phyloP scores from a whole-genome alignment of 805 yeast genomes.

The Wickerhamia fluorescens region DNA sequence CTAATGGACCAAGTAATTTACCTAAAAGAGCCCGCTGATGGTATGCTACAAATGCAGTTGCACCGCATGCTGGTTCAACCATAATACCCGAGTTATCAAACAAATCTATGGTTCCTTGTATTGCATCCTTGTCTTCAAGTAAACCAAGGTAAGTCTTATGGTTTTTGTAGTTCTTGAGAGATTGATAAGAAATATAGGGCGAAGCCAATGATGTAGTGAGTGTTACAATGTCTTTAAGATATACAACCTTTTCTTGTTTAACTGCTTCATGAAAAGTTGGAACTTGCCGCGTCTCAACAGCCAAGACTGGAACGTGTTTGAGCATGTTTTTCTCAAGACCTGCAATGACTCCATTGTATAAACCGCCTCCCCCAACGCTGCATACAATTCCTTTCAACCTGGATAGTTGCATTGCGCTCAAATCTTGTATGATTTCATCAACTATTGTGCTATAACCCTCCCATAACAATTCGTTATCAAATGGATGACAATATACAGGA shows the following conservation, averaged over 20 bases:
- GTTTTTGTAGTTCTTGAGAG: constrained; percentile 11
- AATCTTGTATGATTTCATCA: constrained; percentile 16
- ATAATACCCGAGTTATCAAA: constrained; percentile 15
- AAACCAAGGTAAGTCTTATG: constrained; percentile 11
- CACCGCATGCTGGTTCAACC: constrained; percentile 32
- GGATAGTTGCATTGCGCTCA: constrained; percentile 8
- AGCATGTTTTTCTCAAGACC: constrained; percentile 14
- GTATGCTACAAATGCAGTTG: constrained; percentile 13
- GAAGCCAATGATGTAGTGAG: constrained; percentile 22
- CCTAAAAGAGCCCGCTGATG: constrained; percentile 9
- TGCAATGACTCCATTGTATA: constrained; percentile 21
- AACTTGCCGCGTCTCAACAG: constrained; percentile 22
- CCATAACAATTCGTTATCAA: constrained; percentile 24
- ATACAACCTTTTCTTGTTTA: constrained; percentile 11
- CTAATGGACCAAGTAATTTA: constrained; percentile 8
- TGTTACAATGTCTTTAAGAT: constrained; percentile 14
- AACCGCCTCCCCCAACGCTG: constrained; percentile 32
- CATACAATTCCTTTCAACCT: constrained; percentile 22
- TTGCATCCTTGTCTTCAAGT: constrained; percentile 22
- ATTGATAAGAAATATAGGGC: constrained; percentile 17
- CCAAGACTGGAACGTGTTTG: constrained; percentile 16
- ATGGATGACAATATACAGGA: constrained; percentile 27
- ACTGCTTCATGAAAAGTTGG: constrained; percentile 17
- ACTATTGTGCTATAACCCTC: constrained; percentile 23
- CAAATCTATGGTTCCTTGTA: constrained; percentile 13